A percentile compares a stretch with the other conserved stretches of the same genome.
phyloP scores from a whole-genome alignment of 805 yeast genomes.

The Ogataea dorogensis region DNA sequence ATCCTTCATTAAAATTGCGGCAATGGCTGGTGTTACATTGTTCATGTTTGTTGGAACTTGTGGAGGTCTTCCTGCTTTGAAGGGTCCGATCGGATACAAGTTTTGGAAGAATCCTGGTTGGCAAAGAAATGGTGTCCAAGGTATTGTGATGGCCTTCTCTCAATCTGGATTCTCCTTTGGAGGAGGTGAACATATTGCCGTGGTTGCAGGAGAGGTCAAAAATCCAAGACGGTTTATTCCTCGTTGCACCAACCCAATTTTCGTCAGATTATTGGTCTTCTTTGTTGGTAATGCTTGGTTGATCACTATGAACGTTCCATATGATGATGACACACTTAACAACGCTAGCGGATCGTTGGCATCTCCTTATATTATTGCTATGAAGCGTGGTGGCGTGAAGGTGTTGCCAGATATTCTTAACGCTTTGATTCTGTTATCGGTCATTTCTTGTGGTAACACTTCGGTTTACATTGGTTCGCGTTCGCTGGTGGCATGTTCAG shows the following conservation, averaged over 20 bases:
- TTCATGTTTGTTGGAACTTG: constrained; percentile 54
- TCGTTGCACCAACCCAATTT: no score
- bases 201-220: constrained; percentile 52
- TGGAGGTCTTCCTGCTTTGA: constrained; percentile 58
- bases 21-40: constrained; percentile 59
- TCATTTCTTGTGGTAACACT: constrained; percentile 49
- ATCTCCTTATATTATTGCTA: constrained; percentile 66
- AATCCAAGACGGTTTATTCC: constrained; percentile 60
- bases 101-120: constrained; percentile 56
- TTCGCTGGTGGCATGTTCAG: no score
- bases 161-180: no score
- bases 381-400: constrained; percentile 56
- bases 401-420: constrained; percentile 62
- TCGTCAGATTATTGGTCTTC: constrained; percentile 57
- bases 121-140: no score
- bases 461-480: constrained; percentile 43
- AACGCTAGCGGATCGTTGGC: constrained; percentile 54
- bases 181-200: constrained; percentile 48
- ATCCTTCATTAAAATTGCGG: no score
- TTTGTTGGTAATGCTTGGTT: constrained; percentile 56
- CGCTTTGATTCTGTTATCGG: constrained; percentile 60
- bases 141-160: no score
- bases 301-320: constrained; percentile 60
- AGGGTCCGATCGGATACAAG: constrained; percentile 62
- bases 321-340: constrained; percentile 47